These are phyloP conservation scores for Aspergillus terreus DNA, from an alignment of 2,329 filamentous ascomycete species.

Conservation along the genomic window DNA sequence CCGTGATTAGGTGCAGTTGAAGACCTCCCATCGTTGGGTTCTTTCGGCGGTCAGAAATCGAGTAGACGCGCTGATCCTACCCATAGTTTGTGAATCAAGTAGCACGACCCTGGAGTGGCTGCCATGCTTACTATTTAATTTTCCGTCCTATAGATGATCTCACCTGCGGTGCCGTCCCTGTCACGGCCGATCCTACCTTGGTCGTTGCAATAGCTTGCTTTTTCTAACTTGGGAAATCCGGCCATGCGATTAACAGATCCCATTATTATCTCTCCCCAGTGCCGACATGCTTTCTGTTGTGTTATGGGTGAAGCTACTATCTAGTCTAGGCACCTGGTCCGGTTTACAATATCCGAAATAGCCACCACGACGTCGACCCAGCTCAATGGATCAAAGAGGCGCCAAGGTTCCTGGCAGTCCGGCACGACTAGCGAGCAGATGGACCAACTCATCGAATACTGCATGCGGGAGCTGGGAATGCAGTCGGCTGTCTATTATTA, in stretches of 20 bases:
- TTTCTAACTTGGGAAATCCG: background rate
- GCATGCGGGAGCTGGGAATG: slow-evolving; percentile 2
- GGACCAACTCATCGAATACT: background rate
- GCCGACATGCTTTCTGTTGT: background rate
- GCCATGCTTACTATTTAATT: slow-evolving; percentile 30
- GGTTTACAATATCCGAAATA: slow-evolving; percentile 13
- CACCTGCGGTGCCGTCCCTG: background rate
- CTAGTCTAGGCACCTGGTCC: slow-evolving; percentile 11
- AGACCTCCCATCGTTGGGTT: slow-evolving; percentile 1
- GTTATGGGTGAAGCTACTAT: slow-evolving; percentile 11
- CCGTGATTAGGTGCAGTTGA: slow-evolving; percentile 7
- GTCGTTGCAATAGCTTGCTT: background rate
- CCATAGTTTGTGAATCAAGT: slow-evolving; percentile 18
- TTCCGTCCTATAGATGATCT: slow-evolving; percentile 15
- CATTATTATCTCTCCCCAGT: background rate
- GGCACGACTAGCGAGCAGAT: slow-evolving; percentile 5
- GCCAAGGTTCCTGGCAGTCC: background rate
- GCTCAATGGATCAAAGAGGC: slow-evolving; percentile 10
- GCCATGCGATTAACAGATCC: background rate
- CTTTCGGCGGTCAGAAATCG: slow-evolving; percentile 7
- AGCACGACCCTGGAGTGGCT: slow-evolving; percentile 25
- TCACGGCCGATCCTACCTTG: background rate
- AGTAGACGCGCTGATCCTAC: slow-evolving; percentile 9
- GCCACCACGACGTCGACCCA: slow-evolving; percentile 8
- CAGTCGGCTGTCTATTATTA: slow-evolving; percentile 7